Conservation (phyloP, 345 rosid genomes). For the Chamaenerion angustifolium region DNA sequence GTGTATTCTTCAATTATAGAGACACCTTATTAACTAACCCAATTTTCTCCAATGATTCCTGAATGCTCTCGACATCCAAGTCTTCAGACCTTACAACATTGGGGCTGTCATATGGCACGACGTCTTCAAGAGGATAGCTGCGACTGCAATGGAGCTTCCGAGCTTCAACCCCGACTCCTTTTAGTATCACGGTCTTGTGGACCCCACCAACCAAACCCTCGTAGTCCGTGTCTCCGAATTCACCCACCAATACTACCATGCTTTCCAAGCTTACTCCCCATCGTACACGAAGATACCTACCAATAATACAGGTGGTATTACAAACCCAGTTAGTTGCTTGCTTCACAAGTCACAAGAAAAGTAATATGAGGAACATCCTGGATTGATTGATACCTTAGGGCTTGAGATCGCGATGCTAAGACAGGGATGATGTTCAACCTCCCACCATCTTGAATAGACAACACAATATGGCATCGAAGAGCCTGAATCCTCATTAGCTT, state of each 20-base stretch:
- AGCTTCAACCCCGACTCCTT: constrained; percentile 33
- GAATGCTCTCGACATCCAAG: constrained; percentile 16
- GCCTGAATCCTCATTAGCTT: constrained; percentile 84
- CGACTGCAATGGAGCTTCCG: constrained; percentile 31
- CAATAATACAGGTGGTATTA: constrained; percentile 2
- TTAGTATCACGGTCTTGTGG: constrained; percentile 50
- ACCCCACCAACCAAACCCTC: constrained; percentile 60
- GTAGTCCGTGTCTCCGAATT: constrained; percentile 71
- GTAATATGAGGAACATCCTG: too few relatives aligned
- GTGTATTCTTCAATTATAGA: too few relatives aligned
- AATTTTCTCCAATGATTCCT: constrained; percentile 26
- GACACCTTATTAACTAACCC: constrained; percentile 5
- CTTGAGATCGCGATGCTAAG: constrained; percentile 74
- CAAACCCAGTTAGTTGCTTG: background rate
- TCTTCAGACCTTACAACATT: constrained; percentile 24
- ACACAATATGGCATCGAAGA: constrained; percentile 50
- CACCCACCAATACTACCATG: constrained; percentile 56
- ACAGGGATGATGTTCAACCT: constrained; percentile 66
- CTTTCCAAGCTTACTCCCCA: constrained; percentile 69
- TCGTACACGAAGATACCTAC: constrained; percentile 70
- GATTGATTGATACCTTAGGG: constrained; percentile 53
- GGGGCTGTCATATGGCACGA: constrained; percentile 34
- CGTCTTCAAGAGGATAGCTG: constrained; percentile 56
- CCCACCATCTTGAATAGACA: constrained; percentile 43
- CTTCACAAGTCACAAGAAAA: too few relatives aligned